These are phyloP conservation scores for Eucalyptus virginea DNA, from an alignment of 345 rosid genomes.

Conservation along the genomic window DNA sequence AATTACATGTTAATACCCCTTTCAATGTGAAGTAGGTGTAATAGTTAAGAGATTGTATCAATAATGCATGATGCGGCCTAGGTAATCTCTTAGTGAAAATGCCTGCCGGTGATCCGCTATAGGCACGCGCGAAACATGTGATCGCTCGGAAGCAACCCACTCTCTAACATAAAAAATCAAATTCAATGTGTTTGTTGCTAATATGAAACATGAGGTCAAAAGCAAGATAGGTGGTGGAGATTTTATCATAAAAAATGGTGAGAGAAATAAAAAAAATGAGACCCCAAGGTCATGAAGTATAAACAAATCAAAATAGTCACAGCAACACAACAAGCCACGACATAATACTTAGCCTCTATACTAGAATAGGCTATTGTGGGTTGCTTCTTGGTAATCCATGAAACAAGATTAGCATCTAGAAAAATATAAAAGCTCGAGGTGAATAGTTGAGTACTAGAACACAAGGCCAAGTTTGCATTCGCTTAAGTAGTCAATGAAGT, in stretches of 20 bases:
- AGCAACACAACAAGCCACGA: neutral
- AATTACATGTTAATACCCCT: neutral
- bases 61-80: rapidly evolving
- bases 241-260: neutral
- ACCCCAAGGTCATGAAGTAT: neutral
- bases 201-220: neutral
- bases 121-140: neutral
- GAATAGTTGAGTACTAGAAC: neutral
- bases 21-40: neutral
- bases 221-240: neutral
- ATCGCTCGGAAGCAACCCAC: neutral
- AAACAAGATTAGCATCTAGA: neutral
- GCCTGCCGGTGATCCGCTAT: rapidly evolving
- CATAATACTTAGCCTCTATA: neutral
- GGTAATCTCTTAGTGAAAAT: neutral
- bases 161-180: neutral
- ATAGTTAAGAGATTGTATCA: neutral
- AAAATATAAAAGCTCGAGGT: neutral
- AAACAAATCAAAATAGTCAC: neutral
- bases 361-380: neutral
- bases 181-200: neutral
- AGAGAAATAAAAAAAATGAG: neutral
- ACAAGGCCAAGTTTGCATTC: neutral
- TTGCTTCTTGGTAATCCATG: neutral
- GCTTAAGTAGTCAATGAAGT: neutral